Base-by-base conservation (phyloP, 306 rosid genomes). In the Prunus mongolica region DNA sequence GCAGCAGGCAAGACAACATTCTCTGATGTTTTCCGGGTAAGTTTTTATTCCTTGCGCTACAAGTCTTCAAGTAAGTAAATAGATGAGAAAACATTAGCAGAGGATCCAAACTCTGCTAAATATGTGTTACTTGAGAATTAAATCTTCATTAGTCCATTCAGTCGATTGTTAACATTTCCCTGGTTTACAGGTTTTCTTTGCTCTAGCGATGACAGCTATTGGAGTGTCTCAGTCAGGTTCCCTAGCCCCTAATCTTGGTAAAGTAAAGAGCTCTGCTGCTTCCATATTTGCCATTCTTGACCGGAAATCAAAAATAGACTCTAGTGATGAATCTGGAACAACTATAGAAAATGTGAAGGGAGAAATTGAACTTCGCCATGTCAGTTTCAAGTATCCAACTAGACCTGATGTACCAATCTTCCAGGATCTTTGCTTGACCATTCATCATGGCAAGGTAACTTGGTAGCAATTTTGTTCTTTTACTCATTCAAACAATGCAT, bases 1-100 rank as follows among this genome's bases (percentile, higher is more conserved):
- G 69, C 66, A 63, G 82, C 79, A 55, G 86, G 84, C 0, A 88
- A 85, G 69, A 19, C 88, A 73, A 66, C 86, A 58, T 83, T 84
- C 73, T 45, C 84, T 8, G 87, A 88, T 64, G 91, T 91, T 79
- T 91, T 85, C 71, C 84, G 76, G 8, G 91, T 91, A 84, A 24
- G 78, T 61, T 38, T 2, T 0, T 41, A 16, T 56, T 1, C 27
- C 62, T 24, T 56, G 8, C 20, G 3, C 56, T 67, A 46, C 72
- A 34, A 72, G 18, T 38, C 6, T 56, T 16, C 30, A 28, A 2
- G 3, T 8, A 50, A 32, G 24, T 49, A 51, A 5, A 54, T 16
- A 6, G 64, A 49, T 19, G 27, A 44, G 32, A 45, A 49, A 25
- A 24, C 6, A 6, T 13, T 2, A 45, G 24, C 51, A 1, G 3